These are phyloP conservation scores for Pichia manshurica DNA, from an alignment of 805 yeast genomes.

Conservation along the genomic window DNA sequence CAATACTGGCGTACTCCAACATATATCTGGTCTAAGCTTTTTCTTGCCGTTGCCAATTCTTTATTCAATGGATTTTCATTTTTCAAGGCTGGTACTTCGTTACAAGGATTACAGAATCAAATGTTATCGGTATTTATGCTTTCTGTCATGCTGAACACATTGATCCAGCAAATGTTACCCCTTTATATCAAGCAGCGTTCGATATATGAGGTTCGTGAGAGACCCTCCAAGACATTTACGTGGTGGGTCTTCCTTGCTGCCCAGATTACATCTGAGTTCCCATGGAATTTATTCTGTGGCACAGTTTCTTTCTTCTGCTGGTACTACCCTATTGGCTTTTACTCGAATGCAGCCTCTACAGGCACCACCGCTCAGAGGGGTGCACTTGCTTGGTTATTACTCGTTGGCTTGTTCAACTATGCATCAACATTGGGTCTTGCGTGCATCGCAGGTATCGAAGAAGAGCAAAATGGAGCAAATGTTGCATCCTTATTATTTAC, in stretches of 20 bases:
- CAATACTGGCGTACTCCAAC: slow-evolving; percentile 64
- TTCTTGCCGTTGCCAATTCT: slow-evolving; percentile 47
- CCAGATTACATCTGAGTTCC: slow-evolving; percentile 60
- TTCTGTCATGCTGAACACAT: slow-evolving; percentile 47
- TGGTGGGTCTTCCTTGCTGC: slow-evolving; percentile 60
- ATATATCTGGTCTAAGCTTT: slow-evolving; percentile 52
- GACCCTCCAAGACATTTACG: slow-evolving; percentile 64
- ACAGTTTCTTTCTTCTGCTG: slow-evolving; percentile 57
- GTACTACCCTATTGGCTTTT: slow-evolving; percentile 71
- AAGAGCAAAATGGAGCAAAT: slow-evolving; percentile 61
- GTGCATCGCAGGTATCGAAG: slow-evolving; percentile 52
- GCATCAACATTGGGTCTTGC: slow-evolving; percentile 54
- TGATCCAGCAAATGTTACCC: slow-evolving; percentile 60
- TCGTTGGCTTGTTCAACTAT: slow-evolving; percentile 47
- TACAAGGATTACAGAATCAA: slow-evolving; percentile 75
- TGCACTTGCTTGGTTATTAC: slow-evolving; percentile 40
- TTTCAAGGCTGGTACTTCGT: slow-evolving; percentile 55
- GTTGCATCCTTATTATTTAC: slow-evolving; percentile 52
- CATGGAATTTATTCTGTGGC: slow-evolving; percentile 57
- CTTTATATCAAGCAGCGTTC: slow-evolving; percentile 56
- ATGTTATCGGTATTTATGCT: slow-evolving; percentile 74
- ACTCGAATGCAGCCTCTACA: slow-evolving; percentile 50
- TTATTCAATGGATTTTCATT: slow-evolving; percentile 66
- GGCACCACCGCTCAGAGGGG: slow-evolving; percentile 47
- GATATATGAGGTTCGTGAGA: slow-evolving; percentile 66